These are phyloP conservation scores for Leccinum olivaceopallidum DNA, from an alignment of 768 basidiomycete species.

Conservation along the genomic window DNA sequence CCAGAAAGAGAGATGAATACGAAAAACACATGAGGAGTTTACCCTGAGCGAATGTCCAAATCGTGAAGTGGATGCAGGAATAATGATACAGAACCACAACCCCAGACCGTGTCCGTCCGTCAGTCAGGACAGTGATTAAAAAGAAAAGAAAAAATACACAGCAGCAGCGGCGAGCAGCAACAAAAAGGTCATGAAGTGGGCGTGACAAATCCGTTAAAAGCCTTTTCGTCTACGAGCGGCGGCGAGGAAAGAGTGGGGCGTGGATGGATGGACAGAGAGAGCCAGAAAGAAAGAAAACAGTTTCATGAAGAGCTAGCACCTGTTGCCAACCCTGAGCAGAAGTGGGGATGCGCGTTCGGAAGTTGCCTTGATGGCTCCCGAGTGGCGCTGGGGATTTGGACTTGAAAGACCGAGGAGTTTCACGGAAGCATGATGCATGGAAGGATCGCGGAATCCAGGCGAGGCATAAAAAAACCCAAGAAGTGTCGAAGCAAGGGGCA, in stretches of 20 bases:
- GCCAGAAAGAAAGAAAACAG: conserved; percentile 3
- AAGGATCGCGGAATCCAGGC: conserved; percentile 19
- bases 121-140: conserved; percentile 27
- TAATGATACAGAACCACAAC: conserved; percentile 35
- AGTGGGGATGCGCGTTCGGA: conserved; percentile 13
- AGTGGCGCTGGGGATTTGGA: not conserved
- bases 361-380: conserved; percentile 15
- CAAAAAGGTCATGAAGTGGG: conserved; percentile 23
- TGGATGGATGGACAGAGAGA: not conserved
- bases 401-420: conserved; percentile 26
- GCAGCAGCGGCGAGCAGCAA: conserved; percentile 12
- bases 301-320: conserved; percentile 11
- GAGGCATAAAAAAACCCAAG: conserved; percentile 18
- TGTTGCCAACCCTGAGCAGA: conserved; percentile 4
- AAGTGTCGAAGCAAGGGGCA: conserved; percentile 18
- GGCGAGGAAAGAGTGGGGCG: not conserved
- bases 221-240: conserved; percentile 14
- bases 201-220: conserved; percentile 27
- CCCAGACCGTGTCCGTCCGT: conserved; percentile 8
- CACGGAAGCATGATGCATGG: conserved; percentile 24
- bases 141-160: conserved; percentile 19
- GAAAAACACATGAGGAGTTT: conserved; percentile 17
- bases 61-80: conserved; percentile 31
- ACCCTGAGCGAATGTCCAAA: conserved; percentile 20
- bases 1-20: conserved; percentile 17